Base-by-base conservation (phyloP, 2,329 filamentous ascomycete genomes). In the Colletotrichum sp. region DNA sequence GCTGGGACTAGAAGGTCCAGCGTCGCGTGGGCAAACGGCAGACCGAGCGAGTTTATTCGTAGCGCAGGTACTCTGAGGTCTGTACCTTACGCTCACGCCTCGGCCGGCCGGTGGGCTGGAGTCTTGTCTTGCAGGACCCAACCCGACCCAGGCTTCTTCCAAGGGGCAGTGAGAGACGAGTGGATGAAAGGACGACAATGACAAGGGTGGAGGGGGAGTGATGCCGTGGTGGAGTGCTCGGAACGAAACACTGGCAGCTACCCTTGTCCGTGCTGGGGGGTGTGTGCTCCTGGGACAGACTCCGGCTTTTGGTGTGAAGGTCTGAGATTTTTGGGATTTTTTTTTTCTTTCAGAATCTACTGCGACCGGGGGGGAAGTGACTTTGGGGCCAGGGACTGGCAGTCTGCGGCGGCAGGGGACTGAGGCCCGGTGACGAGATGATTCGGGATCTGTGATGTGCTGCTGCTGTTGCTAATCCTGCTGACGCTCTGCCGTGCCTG, bases 191-290 rank as follows among this genome's bases (percentile, higher is more conserved):
- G 67, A 55, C 61, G 52, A 27, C 66, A 68, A 55, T 32, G 66
- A 63, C 74, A 75, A 75, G 74, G 74, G 67, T 76, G 60, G 36
- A 48, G 44, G 44, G 44, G 66, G 11, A 60, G 71, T 66, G 72
- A 75, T 68, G 72, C 71, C 60, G 71, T 48, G 74, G 52, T 75
- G 74, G 74, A 55, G 72, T 74, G 66, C 72, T 76, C 72, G 72
- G 74, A 75, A 75, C 74, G 71, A 76, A 76, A 76, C 74, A 71
- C 66, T 74, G 74, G 74, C 74, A 76, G 74, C 71, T 76, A 76
- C 74, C 74, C 74, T 75, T 76, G 72, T 75, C 74, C 66, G 74
- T 76, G 65, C 64, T 60, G 74, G 74, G 73, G 73, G 73, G 74
- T 48, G 74, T 76, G 70, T 73, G 70, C 64, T 73, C 64, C 36